Percentiles rank a stretch among this genome's conserved stretches.
These are phyloP conservation scores for Chrysochromulina parva DNA, from an alignment of 78 protist species.

Conservation along the genomic window DNA sequence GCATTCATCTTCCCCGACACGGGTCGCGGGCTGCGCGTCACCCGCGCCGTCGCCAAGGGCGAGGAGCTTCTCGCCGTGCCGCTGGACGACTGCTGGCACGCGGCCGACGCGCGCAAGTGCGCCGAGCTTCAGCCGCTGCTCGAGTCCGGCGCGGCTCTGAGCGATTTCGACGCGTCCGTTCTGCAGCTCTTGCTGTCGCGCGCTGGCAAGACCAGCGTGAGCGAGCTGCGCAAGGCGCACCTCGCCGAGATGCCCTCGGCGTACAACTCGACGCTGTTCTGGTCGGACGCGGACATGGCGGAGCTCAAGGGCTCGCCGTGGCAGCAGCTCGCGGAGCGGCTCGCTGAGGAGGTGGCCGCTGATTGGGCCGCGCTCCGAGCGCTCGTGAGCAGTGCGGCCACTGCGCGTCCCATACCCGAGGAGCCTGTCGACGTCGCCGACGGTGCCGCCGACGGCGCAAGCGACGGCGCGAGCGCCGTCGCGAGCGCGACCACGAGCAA, in stretches of 20 bases:
- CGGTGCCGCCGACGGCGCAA: too few species aligned
- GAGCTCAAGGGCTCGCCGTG: not conserved
- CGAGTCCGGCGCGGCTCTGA: not conserved
- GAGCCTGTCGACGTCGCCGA: too few species aligned
- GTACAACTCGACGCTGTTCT: slow-evolving; percentile 1
- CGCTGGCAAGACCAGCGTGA: not conserved
- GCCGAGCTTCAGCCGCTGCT: not conserved
- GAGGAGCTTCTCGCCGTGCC: slow-evolving; percentile 9
- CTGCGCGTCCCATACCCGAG: too few species aligned
- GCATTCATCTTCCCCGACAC: not conserved
- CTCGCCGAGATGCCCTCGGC: not conserved
- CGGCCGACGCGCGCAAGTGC: not conserved
- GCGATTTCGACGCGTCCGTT: not conserved
- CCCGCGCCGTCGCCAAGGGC: not conserved
- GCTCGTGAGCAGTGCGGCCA: not conserved
- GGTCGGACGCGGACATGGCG: not conserved
- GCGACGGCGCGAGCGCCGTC: too few species aligned
- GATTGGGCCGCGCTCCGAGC: not conserved
- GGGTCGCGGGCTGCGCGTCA: not conserved
- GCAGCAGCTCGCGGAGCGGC: not conserved
- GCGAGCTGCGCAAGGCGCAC: not conserved
- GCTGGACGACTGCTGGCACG: not conserved
- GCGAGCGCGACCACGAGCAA: too few species aligned
- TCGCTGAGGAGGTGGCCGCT: not conserved
- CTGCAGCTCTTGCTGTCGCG: slow-evolving; percentile 1